Percentiles rank a stretch among this genome's conserved stretches.
These are phyloP conservation scores for Saccharum spontaneum DNA, from an alignment of 176 grass and related monocot genomes.

Conservation along the genomic window DNA sequence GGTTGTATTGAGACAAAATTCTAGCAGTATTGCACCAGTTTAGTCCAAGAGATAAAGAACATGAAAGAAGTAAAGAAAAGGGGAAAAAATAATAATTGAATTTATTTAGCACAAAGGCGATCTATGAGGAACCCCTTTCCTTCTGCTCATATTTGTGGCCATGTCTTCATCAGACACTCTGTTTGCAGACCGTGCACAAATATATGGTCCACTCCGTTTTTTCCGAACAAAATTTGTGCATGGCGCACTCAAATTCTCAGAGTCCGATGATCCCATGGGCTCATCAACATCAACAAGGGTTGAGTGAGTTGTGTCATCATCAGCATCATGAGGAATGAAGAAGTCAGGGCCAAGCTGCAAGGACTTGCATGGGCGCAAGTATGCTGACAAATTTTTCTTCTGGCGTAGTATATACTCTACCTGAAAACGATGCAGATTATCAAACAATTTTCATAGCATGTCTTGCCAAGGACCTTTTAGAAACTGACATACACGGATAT, in stretches of 20 bases:
- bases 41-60: conserved; percentile 47
- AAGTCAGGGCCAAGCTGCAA: conserved; percentile 96
- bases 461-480: neutral
- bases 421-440: conserved; percentile 45
- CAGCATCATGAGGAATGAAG: conserved; percentile 86
- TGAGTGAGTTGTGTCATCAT: conserved; percentile 91
- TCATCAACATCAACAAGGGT: conserved; percentile 89
- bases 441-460: conserved; percentile 21
- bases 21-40: conserved; percentile 46
- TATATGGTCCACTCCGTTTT: conserved; percentile 67
- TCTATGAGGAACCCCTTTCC: conserved; percentile 88
- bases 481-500: conserved; percentile 17
- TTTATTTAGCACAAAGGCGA: conserved; percentile 90
- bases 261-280: conserved; percentile 81
- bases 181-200: conserved; percentile 71
- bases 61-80: conserved; percentile 29
- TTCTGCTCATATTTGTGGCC: conserved; percentile 86
- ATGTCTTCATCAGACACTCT: conserved; percentile 71
- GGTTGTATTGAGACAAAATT: conserved; percentile 57
- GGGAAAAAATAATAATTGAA: conserved; percentile 30
- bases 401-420: conserved; percentile 82
- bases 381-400: conserved; percentile 69
- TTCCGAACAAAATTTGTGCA: conserved; percentile 64
- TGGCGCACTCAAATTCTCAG: conserved; percentile 72
- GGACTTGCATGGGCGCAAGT: conserved; percentile 78